Base-by-base conservation (phyloP, 164 flowering plant genomes). In the Cinnamomum micranthum region DNA sequence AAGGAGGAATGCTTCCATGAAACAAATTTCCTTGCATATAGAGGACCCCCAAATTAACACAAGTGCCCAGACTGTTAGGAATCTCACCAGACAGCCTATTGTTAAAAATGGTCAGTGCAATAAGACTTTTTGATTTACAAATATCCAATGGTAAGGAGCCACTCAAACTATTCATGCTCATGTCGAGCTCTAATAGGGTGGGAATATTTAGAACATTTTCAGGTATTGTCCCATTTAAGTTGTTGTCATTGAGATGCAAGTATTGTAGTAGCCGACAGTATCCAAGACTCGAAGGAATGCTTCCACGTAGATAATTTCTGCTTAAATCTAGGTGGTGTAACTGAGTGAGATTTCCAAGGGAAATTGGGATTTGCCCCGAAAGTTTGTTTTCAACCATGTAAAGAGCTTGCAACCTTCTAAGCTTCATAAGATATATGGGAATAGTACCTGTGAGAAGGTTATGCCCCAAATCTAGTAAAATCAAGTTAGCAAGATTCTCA, bases 61-160 rank as follows among this genome's bases (percentile, higher is more conserved):
- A 82, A 5, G 20, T 65, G 6, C 83, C 74, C 28, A 84, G 72
- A 9, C 11, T 51, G 5, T 25, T 51, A 3, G 84, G 86, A 74
- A 82, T 72, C 58, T 74, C 62, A 13, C 86, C 84, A 0, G 82
- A 75, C 24, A 84, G 66, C n/a, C 47, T 62, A 17, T 84, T 84
- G 13, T 58, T 19, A 50, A 83, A 81, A n/a, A 78, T 63, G 65
- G 65, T 73, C 17, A 84, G 62, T 0, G 0, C 1, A 0, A 7
- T 58, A 12, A 78, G 74, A 50, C 51, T 59, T 6, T 9, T 41
- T 66, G 80, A 65, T 12, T 68, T 27, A 13, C 83, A 83, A 5
- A 80, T 79, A 55, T 73, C 81, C 14, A 3, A 15, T 4, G 84
- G 82, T 6, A 84, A 31, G 24, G 65, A 4, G 6, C 82, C 82